Conservation (phyloP, 2,329 filamentous ascomycete species). For the Bisporella sp. region DNA sequence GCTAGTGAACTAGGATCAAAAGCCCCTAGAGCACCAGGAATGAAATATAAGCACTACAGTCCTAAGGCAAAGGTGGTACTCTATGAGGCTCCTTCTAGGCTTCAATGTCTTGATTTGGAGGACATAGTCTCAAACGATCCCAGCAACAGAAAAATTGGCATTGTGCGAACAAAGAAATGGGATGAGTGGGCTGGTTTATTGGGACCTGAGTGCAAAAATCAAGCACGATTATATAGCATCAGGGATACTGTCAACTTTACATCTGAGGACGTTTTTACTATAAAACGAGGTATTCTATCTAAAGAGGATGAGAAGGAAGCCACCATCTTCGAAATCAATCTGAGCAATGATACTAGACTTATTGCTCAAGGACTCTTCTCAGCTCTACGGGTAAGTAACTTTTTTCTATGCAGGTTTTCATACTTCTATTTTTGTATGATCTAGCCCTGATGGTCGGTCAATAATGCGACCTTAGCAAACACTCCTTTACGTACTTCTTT, state of each 20-base stretch:
- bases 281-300: constrained; percentile 13
- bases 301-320: constrained; percentile 9
- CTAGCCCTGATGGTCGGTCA: no score
- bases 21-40: constrained; percentile 79
- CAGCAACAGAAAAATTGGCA: constrained; percentile 27
- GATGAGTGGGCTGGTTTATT: constrained; percentile 19
- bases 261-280: constrained; percentile 6
- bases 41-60: constrained; percentile 99
- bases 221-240: background rate
- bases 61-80: constrained; percentile 81
- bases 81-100: constrained; percentile 51
- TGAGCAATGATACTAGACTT: constrained; percentile 62
- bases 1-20: constrained; percentile 56
- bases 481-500: no score
- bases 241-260: background rate
- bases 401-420: no score
- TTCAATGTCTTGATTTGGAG: background rate
- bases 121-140: constrained; percentile 11
- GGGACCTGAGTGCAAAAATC: no score
- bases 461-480: no score
- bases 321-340: constrained; percentile 53
- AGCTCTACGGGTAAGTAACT: constrained; percentile 53
- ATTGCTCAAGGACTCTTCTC: constrained; percentile 88
- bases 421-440: no score
- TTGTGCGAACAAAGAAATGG: constrained; percentile 33